Evolutionary conservation across 2,329 filamentous ascomycete species (phyloP).

Genomic region (Periconia macrospinosa): DNA sequence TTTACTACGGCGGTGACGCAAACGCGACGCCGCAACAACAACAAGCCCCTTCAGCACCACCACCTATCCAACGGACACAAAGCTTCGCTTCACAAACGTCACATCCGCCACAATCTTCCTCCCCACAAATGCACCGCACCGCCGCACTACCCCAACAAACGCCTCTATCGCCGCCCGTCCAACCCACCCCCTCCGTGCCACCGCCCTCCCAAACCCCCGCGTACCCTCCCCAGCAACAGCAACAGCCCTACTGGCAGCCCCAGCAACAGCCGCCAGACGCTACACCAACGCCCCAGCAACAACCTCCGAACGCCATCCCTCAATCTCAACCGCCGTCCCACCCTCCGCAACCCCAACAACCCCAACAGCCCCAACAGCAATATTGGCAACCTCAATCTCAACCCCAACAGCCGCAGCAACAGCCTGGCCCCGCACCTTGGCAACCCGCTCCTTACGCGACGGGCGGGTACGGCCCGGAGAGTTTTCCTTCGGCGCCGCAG

Average conservation of each 20-base stretch:
- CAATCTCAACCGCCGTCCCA: conserved; percentile 1
- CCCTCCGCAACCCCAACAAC: conserved; percentile 4
- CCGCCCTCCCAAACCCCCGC: conserved; percentile 10
- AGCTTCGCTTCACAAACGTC: conserved; percentile 36
- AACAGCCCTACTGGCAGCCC: conserved; percentile 13
- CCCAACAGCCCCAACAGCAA: conserved; percentile 29
- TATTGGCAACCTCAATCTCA: conserved; percentile 23
- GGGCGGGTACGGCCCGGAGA: conserved; percentile 45
- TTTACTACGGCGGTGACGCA: conserved; percentile 35
- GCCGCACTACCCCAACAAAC: conserved; percentile 21
- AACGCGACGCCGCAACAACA: conserved; percentile 19
- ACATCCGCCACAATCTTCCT: conserved; percentile 36
- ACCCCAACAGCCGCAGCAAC: conserved; percentile 26
- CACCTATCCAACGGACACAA: conserved; percentile 31
- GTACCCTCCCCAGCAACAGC: conserved; percentile 4
- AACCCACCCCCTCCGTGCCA: conserved; percentile 27
- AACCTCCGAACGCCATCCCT: conserved; percentile 6
- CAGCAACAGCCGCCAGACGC: conserved; percentile 21
- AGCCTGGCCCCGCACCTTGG: conserved; percentile 28
- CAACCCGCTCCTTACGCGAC: conserved; percentile 43
- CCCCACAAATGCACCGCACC: conserved; percentile 33
- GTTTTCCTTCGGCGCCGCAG: conserved; percentile 68
- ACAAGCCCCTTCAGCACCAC: conserved; percentile 7
- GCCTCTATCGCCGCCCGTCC: conserved; percentile 30
- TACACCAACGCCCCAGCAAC: conserved; percentile 24